Evolutionary conservation across 2,329 filamentous ascomycete genomes (phyloP), one percentile per base, ranked within the genome.

Genomic region (Chaetomiaceae sp.): DNA sequence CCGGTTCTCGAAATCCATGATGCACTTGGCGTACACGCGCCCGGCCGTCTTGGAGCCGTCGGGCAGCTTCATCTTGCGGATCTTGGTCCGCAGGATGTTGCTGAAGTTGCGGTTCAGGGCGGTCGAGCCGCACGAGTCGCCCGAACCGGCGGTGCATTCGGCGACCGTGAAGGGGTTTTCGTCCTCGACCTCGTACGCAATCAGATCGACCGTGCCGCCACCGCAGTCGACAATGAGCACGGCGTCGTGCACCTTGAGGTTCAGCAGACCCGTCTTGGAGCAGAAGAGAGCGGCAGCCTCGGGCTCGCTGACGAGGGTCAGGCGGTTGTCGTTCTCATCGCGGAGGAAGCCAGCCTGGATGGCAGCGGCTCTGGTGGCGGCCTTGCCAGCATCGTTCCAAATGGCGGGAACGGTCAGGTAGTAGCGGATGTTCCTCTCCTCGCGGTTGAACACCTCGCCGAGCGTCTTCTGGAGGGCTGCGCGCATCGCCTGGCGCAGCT

Each of bases 1-100:
- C 71, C 94, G 81, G 81, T 97, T 97, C 77, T 99, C 94, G 66
- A 99, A 99, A 73, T 99, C 94, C 92, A 97, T 97, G 73, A 99
- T 97, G 71, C 92, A 97, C 76, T 97, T 97, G 62, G 92, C 92
- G 71, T 97, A 97, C 51, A 99, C 94, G 72, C 92, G 91, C 39
- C 92, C 92, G n/a, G 94, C 92, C 3, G 91, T 97, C 75, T 92
- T 95, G 63, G 92, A 96, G 43, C 91, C 92, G 67, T 97, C 92
- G 1, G 94, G 91, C 42, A 99, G 79, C 75, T 97, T 97, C 94
- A 97, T 97, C 79, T 97, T 97, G 63, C 92, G 83, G 65, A 99
- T 97, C 79, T 97, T 97, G 57, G 92, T 95, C 50, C 94, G 87
- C 47, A 97, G 78, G 62, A 99, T 96, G 73, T 97, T 97, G 75